A percentile compares a stretch with the other conserved stretches of the same genome.
Conservation (phyloP, 2,329 filamentous ascomycete genomes). For the Stemphylium beticola region DNA sequence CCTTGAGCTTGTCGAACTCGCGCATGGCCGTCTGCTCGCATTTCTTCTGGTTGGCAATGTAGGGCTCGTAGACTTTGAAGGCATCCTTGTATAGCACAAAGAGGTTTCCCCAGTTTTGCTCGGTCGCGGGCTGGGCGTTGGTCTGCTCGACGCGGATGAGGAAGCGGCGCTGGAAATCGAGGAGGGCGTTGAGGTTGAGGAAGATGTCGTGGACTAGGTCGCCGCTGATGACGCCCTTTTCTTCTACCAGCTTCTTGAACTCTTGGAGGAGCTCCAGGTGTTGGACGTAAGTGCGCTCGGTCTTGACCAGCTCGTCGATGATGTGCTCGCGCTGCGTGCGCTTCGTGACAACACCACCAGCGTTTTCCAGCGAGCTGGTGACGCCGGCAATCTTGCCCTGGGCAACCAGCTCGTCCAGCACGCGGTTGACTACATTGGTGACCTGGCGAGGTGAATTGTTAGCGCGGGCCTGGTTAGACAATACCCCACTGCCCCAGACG, state of each 20-base stretch:
- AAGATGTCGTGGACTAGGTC: constrained; percentile 95
- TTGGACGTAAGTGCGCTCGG: constrained; percentile 96
- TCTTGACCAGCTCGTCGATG: constrained; percentile 88
- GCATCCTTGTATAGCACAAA: constrained; percentile 84
- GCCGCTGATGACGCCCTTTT: constrained; percentile 84
- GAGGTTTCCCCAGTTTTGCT: constrained; percentile 93
- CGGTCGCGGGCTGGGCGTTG: constrained; percentile 76
- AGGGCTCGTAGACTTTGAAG: constrained; percentile 93
- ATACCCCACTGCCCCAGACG: too few relatives aligned
- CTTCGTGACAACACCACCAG: constrained; percentile 53
- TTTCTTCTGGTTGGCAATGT: constrained; percentile 94
- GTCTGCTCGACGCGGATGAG: constrained; percentile 95
- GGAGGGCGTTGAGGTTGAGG: constrained; percentile 89
- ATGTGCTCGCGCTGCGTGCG: constrained; percentile 84
- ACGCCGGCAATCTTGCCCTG: constrained; percentile 68
- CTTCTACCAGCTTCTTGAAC: constrained; percentile 86
- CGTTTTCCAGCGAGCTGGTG: constrained; percentile 59
- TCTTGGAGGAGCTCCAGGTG: constrained; percentile 93
- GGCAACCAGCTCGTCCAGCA: constrained; percentile 83
- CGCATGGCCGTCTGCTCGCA: constrained; percentile 83
- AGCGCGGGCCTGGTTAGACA: background rate
- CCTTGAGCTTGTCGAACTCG: constrained; percentile 84
- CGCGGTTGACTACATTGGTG: constrained; percentile 87
- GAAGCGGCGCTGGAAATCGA: constrained; percentile 95
- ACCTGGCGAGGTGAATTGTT: constrained; percentile 61